Evolutionary conservation across 345 rosid species (phyloP), one percentile per base, ranked within the genome.

Genomic region (Moringa oleifera): DNA sequence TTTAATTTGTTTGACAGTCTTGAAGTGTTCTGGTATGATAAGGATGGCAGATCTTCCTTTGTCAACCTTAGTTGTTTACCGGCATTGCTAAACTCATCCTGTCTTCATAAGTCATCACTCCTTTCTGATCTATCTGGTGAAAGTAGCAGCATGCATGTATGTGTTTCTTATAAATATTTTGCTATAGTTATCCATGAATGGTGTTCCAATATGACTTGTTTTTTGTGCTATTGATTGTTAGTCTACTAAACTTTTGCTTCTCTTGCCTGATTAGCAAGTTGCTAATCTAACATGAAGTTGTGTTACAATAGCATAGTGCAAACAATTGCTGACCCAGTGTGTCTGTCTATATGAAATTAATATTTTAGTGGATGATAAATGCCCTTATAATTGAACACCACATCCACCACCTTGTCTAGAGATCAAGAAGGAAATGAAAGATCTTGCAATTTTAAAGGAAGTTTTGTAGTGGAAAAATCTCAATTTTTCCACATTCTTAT

Each of bases 41-140:
- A 68, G 65, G 81, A 80, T 53, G 69, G 22, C 55, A 80, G 82
- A 79, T 83, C 96, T 58, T 74, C 80, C 59, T 68, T 88, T 23
- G 68, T 88, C 73, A 90, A 86, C 77, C 79, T 90, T 55, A 87
- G 99, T 76, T 79, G 80, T 71, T 73, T 94, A 73, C 90, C 97
- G 19, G 96, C 97, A 55, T 73, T 94, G 76, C 63, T 94, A 28
- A 83, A 85, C 74, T 94, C 99, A 15, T 76, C 95, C 28, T 86
- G 97, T 64, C 90, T 90, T 72, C 93, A 81, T 57, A 78, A 63
- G 69, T 60, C 71, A 59, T 86, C 89, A 0, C 17, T 74, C 65
- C 81, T 88, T 60, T 72, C 95, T 61, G 82, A 88, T 51, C 79
- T 94, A 17, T 75, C 78, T 24, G 51, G 47, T 61, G 61, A 69